Conservation (phyloP, 2,329 filamentous ascomycete genomes). For the Hypocrella siamensis region DNA sequence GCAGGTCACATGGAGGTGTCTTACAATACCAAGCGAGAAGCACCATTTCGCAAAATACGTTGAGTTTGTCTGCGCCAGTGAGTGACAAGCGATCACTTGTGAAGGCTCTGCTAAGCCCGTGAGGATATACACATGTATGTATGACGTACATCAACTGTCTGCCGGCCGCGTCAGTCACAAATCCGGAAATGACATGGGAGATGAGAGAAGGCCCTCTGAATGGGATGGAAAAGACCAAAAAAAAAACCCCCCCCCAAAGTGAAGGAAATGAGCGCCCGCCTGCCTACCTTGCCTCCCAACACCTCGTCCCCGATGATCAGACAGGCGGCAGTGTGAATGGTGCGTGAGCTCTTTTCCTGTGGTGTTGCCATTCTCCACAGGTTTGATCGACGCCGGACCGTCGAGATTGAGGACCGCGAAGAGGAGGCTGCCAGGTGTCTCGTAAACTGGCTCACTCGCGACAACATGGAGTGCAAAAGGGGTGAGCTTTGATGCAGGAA, state of each 20-base stretch:
- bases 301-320: constrained; percentile 97
- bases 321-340: constrained; percentile 79
- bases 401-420: constrained; percentile 14
- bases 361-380: constrained; percentile 23
- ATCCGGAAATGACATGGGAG: too few species aligned
- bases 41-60: constrained; percentile 50
- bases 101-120: too few species aligned
- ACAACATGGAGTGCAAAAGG: constrained; percentile 45
- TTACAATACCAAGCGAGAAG: constrained; percentile 44
- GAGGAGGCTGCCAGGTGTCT: constrained; percentile 41
- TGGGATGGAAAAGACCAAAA: background rate
- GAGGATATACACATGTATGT: too few species aligned
- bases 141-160: constrained; percentile 25
- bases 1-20: constrained; percentile 4
- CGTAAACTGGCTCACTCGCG: constrained; percentile 55
- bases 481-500: background rate
- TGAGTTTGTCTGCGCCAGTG: constrained; percentile 56
- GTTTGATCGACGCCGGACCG: constrained; percentile 9
- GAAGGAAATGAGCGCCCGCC: background rate
- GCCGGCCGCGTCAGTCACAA: too few species aligned
- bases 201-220: background rate
- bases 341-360: constrained; percentile 40
- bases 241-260: background rate
- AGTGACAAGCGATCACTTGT: too few species aligned
- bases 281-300: constrained; percentile 71